Conservation (phyloP, 805 yeast genomes). For the Yarrowia sp. region DNA sequence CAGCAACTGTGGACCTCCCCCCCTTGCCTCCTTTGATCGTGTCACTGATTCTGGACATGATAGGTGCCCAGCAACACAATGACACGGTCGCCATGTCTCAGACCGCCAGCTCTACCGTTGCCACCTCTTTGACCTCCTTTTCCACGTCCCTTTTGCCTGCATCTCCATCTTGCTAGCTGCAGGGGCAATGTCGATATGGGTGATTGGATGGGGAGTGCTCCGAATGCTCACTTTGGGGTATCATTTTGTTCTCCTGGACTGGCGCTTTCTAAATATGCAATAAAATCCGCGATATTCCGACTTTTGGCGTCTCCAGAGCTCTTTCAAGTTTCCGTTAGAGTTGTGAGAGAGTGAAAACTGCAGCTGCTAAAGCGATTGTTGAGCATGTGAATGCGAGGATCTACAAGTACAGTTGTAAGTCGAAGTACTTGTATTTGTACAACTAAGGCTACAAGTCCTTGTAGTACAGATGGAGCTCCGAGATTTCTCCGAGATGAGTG, state of each 20-base stretch:
- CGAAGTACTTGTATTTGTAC: no score
- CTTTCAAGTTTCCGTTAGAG: not conserved
- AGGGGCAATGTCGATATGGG: not conserved
- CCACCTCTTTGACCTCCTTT: no score
- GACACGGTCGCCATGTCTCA: conserved; percentile 24
- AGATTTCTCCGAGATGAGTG: no score
- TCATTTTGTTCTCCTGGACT: not conserved
- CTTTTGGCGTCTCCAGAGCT: no score
- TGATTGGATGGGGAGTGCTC: no score
- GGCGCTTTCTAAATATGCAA: not conserved
- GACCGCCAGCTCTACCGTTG: not conserved
- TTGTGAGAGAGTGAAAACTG: not conserved
- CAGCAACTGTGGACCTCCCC: conserved; percentile 14
- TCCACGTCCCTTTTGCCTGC: conserved; percentile 3
- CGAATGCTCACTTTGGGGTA: no score
- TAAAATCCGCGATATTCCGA: not conserved
- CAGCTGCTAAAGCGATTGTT: not conserved
- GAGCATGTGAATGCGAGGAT: conserved; percentile 34
- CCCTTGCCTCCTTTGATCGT: conserved; percentile 27
- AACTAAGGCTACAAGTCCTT: no score
- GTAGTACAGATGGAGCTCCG: no score
- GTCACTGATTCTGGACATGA: conserved; percentile 19
- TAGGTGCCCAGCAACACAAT: conserved; percentile 2
- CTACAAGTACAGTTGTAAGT: not conserved
- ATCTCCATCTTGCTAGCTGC: conserved; percentile 13